Evolutionary conservation across 805 yeast genomes (phyloP).

Genomic region (Metschnikowia continentalis): DNA sequence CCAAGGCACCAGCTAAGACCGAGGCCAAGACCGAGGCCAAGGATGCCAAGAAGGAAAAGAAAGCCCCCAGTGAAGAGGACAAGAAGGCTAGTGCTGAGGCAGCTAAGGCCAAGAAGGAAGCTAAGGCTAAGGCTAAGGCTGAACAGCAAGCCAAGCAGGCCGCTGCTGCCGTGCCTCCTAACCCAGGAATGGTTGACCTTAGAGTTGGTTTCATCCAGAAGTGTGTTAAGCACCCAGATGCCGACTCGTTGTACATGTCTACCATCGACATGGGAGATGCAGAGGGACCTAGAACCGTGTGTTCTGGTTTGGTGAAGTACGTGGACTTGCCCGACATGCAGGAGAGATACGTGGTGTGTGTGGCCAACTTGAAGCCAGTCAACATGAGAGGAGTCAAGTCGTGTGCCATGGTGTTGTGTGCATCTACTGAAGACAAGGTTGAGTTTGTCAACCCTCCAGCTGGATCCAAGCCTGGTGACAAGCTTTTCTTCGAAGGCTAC

Average conservation of each 20-base stretch:
- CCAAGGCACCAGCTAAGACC: conserved; percentile 4
- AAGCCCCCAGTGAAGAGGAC: conserved; percentile 35
- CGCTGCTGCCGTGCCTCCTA: conserved; percentile 59
- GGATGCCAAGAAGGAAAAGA: conserved; percentile 9
- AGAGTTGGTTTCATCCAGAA: conserved; percentile 96
- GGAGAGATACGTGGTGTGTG: conserved; percentile 82
- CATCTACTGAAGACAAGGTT: conserved; percentile 66
- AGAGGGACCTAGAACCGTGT: conserved; percentile 96
- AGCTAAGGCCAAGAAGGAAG: conserved; percentile 58
- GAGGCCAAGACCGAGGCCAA: conserved; percentile 8
- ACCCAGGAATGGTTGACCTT: conserved; percentile 84
- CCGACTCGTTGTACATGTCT: conserved; percentile 93
- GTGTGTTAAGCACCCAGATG: conserved; percentile 96
- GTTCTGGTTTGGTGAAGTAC: conserved; percentile 92
- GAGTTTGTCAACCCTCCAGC: conserved; percentile 95
- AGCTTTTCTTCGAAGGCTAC: conserved; percentile 88
- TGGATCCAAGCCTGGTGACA: conserved; percentile 92
- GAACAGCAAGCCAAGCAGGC: conserved; percentile 43
- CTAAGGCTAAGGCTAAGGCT: conserved; percentile 59
- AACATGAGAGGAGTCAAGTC: conserved; percentile 97
- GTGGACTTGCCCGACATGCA: conserved; percentile 93
- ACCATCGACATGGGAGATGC: conserved; percentile 95
- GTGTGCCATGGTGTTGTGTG: conserved; percentile 95
- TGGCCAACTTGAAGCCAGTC: conserved; percentile 96
- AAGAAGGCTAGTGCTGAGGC: conserved; percentile 50